Percentiles rank a stretch among this genome's conserved stretches.
phyloP scores from a whole-genome alignment of 2,329 filamentous ascomycete species.

The Colletotrichum truncatum region DNA sequence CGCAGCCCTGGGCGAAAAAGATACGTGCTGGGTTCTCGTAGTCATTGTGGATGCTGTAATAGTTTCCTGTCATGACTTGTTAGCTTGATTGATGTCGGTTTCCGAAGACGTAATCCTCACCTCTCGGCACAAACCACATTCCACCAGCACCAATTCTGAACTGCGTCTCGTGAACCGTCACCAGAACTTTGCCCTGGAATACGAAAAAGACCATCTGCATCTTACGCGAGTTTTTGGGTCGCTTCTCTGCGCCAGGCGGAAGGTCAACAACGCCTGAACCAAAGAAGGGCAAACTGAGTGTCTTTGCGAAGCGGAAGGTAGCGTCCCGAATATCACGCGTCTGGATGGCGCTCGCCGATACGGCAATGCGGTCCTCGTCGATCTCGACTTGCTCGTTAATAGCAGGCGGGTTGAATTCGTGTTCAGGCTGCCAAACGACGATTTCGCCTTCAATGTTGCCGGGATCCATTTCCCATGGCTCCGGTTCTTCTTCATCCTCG shows the following conservation, averaged over 20 bases:
- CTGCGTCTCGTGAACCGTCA: conserved; percentile 76
- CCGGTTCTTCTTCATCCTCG: conserved; percentile 63
- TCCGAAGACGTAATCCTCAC: conserved; percentile 63
- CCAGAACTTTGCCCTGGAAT: conserved; percentile 81
- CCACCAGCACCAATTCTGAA: conserved; percentile 90
- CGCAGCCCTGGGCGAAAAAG: conserved; percentile 93
- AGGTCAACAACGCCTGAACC: conserved; percentile 91
- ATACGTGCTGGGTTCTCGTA: conserved; percentile 76
- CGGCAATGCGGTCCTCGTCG: conserved; percentile 64
- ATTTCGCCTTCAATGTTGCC: conserved; percentile 73
- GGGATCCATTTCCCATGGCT: conserved; percentile 77
- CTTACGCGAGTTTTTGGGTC: conserved; percentile 88
- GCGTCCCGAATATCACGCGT: conserved; percentile 69
- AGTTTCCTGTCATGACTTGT: conserved; percentile 73
- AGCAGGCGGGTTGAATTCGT: conserved; percentile 61
- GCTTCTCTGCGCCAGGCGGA: conserved; percentile 83
- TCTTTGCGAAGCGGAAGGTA: conserved; percentile 89
- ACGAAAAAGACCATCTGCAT: conserved; percentile 99
- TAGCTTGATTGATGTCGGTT: conserved; percentile 15
- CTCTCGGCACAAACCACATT: conserved; percentile 93
- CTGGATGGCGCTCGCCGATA: conserved; percentile 64
- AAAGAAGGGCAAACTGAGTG: conserved; percentile 85
- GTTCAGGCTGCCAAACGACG: conserved; percentile 69
- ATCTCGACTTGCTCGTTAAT: conserved; percentile 61
- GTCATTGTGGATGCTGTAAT: conserved; percentile 90